phyloP scores from a whole-genome alignment of 768 basidiomycete species.

The Dacryopinax spathularia region DNA sequence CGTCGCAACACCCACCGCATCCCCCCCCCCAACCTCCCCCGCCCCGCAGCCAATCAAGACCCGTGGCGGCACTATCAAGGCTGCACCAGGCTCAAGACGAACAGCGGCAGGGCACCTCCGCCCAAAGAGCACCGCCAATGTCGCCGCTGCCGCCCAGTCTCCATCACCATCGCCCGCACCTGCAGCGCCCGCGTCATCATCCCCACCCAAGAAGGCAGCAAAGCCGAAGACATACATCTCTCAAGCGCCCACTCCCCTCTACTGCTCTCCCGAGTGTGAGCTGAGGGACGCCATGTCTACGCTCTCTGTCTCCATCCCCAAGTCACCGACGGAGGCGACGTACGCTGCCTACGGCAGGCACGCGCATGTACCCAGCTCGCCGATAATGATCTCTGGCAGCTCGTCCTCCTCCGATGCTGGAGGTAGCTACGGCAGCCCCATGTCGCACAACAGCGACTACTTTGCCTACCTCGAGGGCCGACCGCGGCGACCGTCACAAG shows the following conservation, averaged over 20 bases:
- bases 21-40: slow-evolving; percentile 14
- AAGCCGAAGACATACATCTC: slow-evolving; percentile 57
- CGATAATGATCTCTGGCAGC: slow-evolving; percentile 2
- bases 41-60: slow-evolving; percentile 12
- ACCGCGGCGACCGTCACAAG: neutral
- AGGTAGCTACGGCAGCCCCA: neutral
- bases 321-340: neutral
- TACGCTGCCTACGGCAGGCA: neutral
- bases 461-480: neutral
- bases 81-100: slow-evolving; percentile 6
- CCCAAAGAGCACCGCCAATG: neutral
- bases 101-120: neutral
- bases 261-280: slow-evolving; percentile 69
- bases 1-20: slow-evolving; percentile 32
- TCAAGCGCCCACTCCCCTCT: slow-evolving; percentile 64
- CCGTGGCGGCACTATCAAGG: slow-evolving; percentile 24
- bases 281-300: slow-evolving; percentile 36
- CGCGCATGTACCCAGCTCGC: neutral
- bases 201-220: slow-evolving; percentile 25
- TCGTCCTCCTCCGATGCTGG: neutral
- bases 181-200: slow-evolving; percentile 15
- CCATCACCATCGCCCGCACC: neutral
- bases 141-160: neutral
- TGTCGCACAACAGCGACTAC: neutral
- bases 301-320: slow-evolving; percentile 1